These are phyloP conservation scores for Aspergillus sclerotioniger DNA, from an alignment of 495 filamentous ascomycete genomes.

Conservation along the genomic window DNA sequence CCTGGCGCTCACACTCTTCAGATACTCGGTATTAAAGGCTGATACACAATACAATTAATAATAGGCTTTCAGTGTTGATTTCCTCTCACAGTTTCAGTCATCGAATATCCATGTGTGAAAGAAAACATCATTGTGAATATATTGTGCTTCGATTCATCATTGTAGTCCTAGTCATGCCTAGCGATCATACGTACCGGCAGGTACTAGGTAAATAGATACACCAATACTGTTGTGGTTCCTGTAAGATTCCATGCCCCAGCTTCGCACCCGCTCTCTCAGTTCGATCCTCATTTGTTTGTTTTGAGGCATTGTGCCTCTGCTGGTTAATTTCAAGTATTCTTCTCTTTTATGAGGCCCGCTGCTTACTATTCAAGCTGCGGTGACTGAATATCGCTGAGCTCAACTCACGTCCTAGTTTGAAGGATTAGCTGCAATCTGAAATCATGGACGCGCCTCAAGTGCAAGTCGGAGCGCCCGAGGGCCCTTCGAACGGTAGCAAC, in stretches of 20 bases:
- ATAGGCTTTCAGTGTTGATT: too few species aligned
- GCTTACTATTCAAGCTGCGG: background rate
- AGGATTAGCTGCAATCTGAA: background rate
- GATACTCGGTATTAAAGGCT: too few species aligned
- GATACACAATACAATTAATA: too few species aligned
- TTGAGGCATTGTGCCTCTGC: background rate
- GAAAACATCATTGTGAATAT: background rate
- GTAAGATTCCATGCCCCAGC: background rate
- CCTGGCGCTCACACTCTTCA: too few species aligned
- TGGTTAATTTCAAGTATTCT: background rate
- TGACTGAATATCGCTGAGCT: background rate
- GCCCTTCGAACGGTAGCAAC: background rate
- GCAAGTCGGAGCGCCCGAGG: slow-evolving; percentile 19
- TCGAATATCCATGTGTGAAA: background rate
- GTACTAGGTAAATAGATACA: background rate
- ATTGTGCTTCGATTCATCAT: background rate
- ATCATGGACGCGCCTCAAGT: slow-evolving; percentile 20
- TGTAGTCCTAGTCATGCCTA: background rate
- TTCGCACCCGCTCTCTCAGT: background rate
- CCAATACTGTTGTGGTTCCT: background rate
- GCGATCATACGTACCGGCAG: background rate
- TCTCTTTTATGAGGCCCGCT: background rate
- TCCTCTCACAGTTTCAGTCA: background rate
- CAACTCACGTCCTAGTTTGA: background rate
- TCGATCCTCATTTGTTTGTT: background rate